phyloP scores from a whole-genome alignment of 139 green algal species.

The Chlamydomonas applanata region DNA sequence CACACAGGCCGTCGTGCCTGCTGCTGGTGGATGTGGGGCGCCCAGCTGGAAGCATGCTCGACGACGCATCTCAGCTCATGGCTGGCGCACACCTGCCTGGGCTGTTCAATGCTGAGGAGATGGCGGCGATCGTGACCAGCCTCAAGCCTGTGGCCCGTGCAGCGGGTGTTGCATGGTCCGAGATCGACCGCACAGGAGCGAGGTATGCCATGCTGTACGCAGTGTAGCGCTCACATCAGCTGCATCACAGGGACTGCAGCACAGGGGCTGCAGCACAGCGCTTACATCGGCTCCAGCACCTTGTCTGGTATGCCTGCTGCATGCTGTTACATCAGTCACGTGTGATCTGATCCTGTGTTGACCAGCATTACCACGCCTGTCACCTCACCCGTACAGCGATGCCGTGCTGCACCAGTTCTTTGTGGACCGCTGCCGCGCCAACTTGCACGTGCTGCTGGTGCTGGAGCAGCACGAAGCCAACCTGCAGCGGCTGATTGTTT shows the following conservation, averaged over 20 bases:
- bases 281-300: background rate
- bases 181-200: slow-evolving; percentile 32
- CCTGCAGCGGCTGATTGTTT: slow-evolving; percentile 27
- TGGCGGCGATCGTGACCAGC: slow-evolving; percentile 27
- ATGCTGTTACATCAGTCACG: background rate
- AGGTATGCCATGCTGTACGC: slow-evolving; percentile 1
- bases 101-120: slow-evolving; percentile 38
- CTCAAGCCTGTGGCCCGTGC: slow-evolving; percentile 33
- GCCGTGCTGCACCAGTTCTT: slow-evolving; percentile 49
- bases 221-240: background rate
- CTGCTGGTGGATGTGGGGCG: slow-evolving; percentile 36
- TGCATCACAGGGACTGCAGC: too few species aligned
- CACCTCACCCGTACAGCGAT: slow-evolving; percentile 14
- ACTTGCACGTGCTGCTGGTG: slow-evolving; percentile 49
- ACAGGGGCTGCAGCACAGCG: too few species aligned
- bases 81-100: slow-evolving; percentile 4
- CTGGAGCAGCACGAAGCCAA: slow-evolving; percentile 19
- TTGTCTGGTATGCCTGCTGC: background rate
- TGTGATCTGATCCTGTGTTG: background rate
- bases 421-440: slow-evolving; percentile 49
- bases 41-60: slow-evolving; percentile 29
- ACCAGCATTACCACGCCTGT: slow-evolving; percentile 1
- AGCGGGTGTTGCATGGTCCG: slow-evolving; percentile 25
- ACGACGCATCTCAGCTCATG: slow-evolving; percentile 37
- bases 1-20: slow-evolving; percentile 21